Base-by-base conservation (phyloP, 345 rosid species). In the Euclidium syriacum region DNA sequence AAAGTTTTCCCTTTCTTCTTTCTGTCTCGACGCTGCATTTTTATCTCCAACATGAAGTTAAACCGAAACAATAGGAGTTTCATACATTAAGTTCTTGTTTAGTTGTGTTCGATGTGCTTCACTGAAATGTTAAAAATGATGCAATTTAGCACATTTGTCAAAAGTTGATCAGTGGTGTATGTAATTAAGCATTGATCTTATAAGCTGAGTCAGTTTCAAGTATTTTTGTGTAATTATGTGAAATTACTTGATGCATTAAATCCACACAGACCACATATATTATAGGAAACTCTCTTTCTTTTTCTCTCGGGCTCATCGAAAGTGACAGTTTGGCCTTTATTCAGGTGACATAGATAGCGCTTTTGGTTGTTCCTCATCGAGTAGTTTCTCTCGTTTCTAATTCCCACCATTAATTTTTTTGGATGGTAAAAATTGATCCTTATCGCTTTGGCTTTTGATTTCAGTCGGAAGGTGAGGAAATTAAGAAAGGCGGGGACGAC, bases 371-470 rank as follows among this genome's bases (percentile, higher is more conserved):
- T 65, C 54, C 57, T 11, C 22, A 61, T 59, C 64, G 47, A 51
- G 47, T 55, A 36, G 64, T 64, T 62, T 29, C 64, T 38, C 58
- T 62, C 11, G 32, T 54, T 62, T 48, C 60, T 24, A 59, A 46
- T 42, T 52, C 19, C 70, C 46, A 67, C 75, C 78, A 29, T 68
- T 39, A 40, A 20, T 27, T 60, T n/a, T n/a, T 54, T 68, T 78
- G 58, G 62, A 81, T 70, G 90, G 94, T 70, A 59, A 77, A 36
- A 47, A 77, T 48, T 55, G 52, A 39, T 46, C 52, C 90, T 81
- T 73, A 79, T 80, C 91, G 16, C 65, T 70, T 76, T 47, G 64
- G 64, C 69, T 36, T 63, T 52, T 62, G 58, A 65, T 49, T 48
- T 34, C 56, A 20, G 48, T 63, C 40, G 49, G 12, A 18, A 38